Evolutionary conservation across 1,284 basidiomycete genomes (phyloP).

Genomic region (Cystobasidium pallidum): DNA sequence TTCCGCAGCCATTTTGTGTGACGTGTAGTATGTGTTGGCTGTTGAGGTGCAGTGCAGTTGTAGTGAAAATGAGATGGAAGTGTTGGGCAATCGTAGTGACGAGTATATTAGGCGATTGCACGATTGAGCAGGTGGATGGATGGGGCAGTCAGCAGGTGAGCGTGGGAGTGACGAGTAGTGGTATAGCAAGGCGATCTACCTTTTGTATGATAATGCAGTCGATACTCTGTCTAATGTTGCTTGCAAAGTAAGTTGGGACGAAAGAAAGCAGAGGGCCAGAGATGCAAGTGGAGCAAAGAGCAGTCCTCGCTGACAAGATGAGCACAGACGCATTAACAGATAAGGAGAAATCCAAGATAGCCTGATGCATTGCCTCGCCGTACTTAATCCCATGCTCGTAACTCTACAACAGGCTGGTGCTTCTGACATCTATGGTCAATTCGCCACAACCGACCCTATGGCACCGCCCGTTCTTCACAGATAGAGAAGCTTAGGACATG

Average conservation of each 20-base stretch:
- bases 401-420: no score
- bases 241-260: not conserved
- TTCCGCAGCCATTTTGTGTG: constrained; percentile 13
- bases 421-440: no score
- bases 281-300: constrained; percentile 9
- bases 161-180: not conserved
- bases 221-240: constrained; percentile 11
- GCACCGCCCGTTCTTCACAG: no score
- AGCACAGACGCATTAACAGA: not conserved
- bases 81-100: no score
- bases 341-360: not conserved
- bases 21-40: constrained; percentile 2
- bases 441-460: no score
- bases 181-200: not conserved
- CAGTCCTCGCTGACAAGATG: not conserved
- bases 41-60: not conserved
- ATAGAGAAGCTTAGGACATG: no score
- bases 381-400: no score
- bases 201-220: not conserved
- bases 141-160: not conserved
- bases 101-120: not conserved
- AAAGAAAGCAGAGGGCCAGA: not conserved
- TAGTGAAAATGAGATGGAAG: not conserved
- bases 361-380: no score
- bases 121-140: constrained; percentile 1